Evolutionary conservation across 2,329 filamentous ascomycete genomes (phyloP).

Genomic region (Colletotrichum costaricense): DNA sequence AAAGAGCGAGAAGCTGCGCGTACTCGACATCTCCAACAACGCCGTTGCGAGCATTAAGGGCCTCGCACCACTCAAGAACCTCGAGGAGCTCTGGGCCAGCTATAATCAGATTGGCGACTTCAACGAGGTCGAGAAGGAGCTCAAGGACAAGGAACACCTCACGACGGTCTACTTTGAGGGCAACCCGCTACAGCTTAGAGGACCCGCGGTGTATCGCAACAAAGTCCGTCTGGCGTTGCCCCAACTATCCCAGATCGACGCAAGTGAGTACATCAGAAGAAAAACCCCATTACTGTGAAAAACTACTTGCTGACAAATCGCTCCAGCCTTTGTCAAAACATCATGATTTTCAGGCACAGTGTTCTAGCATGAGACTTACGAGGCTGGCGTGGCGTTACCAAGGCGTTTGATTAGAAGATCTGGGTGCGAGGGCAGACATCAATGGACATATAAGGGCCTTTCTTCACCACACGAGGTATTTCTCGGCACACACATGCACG

Average conservation of each 20-base stretch:
- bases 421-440: neutral
- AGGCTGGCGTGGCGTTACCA: slow-evolving; percentile 31
- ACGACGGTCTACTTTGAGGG: slow-evolving; percentile 97
- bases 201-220: slow-evolving; percentile 90
- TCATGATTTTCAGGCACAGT: slow-evolving; percentile 16
- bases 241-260: slow-evolving; percentile 93
- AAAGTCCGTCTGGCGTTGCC: slow-evolving; percentile 91
- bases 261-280: slow-evolving; percentile 75
- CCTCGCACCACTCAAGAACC: slow-evolving; percentile 72
- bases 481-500: neutral
- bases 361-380: slow-evolving; percentile 22
- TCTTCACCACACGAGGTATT: slow-evolving; percentile 21
- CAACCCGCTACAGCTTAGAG: slow-evolving; percentile 84
- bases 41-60: slow-evolving; percentile 80
- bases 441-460: slow-evolving; percentile 5
- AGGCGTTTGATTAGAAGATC: slow-evolving; percentile 24
- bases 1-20: slow-evolving; percentile 72
- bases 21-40: slow-evolving; percentile 93
- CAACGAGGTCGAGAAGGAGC: slow-evolving; percentile 80
- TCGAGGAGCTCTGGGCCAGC: slow-evolving; percentile 96
- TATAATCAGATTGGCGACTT: slow-evolving; percentile 88
- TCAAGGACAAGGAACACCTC: slow-evolving; percentile 82
- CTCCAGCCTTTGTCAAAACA: slow-evolving; percentile 36
- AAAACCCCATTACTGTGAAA: no score
- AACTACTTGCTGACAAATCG: slow-evolving; percentile 3